Evolutionary conservation across 73 alveolate genomes (phyloP).

Genomic region (Durusdinium trenchii): DNA sequence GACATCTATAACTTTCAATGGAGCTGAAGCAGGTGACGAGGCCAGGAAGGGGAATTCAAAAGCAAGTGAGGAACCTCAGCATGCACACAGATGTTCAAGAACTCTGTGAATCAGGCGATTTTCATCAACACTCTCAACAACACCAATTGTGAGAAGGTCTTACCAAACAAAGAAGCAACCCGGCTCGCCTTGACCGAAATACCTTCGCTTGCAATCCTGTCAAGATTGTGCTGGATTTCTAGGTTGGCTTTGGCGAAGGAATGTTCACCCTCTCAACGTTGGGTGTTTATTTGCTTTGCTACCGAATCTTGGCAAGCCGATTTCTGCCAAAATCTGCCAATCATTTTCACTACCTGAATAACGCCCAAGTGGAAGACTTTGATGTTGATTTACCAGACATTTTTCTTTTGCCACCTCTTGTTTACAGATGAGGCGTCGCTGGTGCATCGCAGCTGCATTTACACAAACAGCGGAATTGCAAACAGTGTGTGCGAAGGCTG

Average conservation of each 20-base stretch:
- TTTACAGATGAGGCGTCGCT: too few species aligned
- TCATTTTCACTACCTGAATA: too few species aligned
- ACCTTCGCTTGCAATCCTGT: background rate
- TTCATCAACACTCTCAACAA: background rate
- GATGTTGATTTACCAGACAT: too few species aligned
- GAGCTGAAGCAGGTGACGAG: conserved; percentile 2
- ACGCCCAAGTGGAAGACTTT: too few species aligned
- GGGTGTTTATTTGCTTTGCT: conserved; percentile 12
- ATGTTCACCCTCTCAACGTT: conserved; percentile 12
- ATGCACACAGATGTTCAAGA: too few species aligned
- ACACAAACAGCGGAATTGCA: too few species aligned
- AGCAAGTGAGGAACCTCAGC: too few species aligned
- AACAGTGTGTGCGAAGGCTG: too few species aligned
- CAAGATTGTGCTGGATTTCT: background rate
- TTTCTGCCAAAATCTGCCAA: too few species aligned
- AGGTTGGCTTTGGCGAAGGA: conserved; percentile 47
- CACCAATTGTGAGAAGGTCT: background rate
- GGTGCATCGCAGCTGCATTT: too few species aligned
- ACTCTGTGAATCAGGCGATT: conserved; percentile 16
- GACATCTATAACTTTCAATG: conserved; percentile 15
- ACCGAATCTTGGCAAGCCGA: background rate
- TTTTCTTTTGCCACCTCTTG: too few species aligned
- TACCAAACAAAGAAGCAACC: conserved; percentile 29
- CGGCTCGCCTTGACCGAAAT: background rate
- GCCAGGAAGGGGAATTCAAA: too few species aligned